phyloP scores from a whole-genome alignment of 2,329 filamentous ascomycete species.

The Periconia sp. region DNA sequence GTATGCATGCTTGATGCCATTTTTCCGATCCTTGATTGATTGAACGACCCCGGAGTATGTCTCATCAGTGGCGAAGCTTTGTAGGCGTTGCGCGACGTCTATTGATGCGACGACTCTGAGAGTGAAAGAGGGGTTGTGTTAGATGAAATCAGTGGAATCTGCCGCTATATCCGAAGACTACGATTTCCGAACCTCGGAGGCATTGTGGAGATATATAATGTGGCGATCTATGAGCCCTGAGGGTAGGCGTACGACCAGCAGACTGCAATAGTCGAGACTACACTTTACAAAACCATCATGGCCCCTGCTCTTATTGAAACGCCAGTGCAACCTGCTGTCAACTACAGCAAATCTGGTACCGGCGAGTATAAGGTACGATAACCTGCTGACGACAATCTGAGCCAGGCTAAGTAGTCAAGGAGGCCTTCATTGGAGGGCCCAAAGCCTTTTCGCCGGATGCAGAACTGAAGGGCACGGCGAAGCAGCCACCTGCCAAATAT shows the following conservation, averaged over 20 bases:
- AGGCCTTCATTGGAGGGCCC: constrained; percentile 51
- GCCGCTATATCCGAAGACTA: too few species aligned
- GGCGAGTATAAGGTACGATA: constrained; percentile 32
- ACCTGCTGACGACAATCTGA: background rate
- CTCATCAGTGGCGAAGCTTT: constrained; percentile 12
- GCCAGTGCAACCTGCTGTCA: constrained; percentile 24
- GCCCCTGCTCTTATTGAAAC: constrained; percentile 52
- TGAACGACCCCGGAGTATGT: constrained; percentile 4
- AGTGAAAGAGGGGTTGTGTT: constrained; percentile 9
- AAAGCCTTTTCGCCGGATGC: constrained; percentile 55
- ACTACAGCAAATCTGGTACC: constrained; percentile 38
- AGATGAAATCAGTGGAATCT: too few species aligned
- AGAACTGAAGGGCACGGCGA: constrained; percentile 60
- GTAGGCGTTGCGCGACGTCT: background rate
- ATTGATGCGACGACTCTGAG: constrained; percentile 2
- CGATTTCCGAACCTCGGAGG: too few species aligned
- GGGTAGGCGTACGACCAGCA: too few species aligned
- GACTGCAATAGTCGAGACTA: too few species aligned
- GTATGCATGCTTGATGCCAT: constrained; percentile 38
- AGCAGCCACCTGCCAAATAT: constrained; percentile 65
- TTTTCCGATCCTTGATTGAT: constrained; percentile 23
- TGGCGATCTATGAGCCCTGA: too few species aligned
- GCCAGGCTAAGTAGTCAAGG: constrained; percentile 31
- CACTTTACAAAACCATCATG: constrained; percentile 41
- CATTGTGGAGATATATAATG: constrained; percentile 3